Evolutionary conservation across 2,329 filamentous ascomycete species (phyloP), one percentile per base, ranked within the genome.

Genomic region (Fusarium pseudocircinatum): DNA sequence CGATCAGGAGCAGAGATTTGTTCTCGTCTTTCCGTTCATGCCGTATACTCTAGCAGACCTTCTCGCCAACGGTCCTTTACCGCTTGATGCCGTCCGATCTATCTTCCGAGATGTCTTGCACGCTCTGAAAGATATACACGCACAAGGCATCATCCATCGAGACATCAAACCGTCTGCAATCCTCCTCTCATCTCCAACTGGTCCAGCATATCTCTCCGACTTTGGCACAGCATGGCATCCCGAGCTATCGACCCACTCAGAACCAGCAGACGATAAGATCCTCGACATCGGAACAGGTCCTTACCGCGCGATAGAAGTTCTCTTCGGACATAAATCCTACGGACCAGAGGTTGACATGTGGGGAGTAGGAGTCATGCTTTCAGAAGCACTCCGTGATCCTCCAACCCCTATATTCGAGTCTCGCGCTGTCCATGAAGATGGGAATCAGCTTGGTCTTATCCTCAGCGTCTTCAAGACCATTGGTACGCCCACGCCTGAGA

Each of bases 151-250:
- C 65, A 92, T 99, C 61, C 96, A 99, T 81, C 91, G 96, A 63
- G 96, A 99, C 79, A 85, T 99, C 79, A 99, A 99, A 79, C 96
- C 96, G 2, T 95, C 94, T 0, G 97, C 97, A 60, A 88, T 99
- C 40, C 85, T 98, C 14, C 87, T 97, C 50, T 84, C 87, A 46
- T 90, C 91, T 0, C 84, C 88, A 1, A 84, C 87, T 11, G 93
- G 93, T 0, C 93, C 94, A 9, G 94, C 93, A 7, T 93, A 91
- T 75, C 87, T 99, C 6, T 91, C 94, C 40, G 96, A 99, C 81
- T 98, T 99, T 83, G 96, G 96, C 57, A 97, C 96, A 43, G 90
- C 95, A 14, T 98, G 95, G 95, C 90, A 92, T 74, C 89, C 92
- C 6, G 81, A 86, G 16, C 77, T 88, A 66, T 86, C 89, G 10